Percentiles rank a stretch among this genome's conserved stretches.
phyloP scores from a whole-genome alignment of 352 stramenopile species.

The Globisporangium apiculatum region DNA sequence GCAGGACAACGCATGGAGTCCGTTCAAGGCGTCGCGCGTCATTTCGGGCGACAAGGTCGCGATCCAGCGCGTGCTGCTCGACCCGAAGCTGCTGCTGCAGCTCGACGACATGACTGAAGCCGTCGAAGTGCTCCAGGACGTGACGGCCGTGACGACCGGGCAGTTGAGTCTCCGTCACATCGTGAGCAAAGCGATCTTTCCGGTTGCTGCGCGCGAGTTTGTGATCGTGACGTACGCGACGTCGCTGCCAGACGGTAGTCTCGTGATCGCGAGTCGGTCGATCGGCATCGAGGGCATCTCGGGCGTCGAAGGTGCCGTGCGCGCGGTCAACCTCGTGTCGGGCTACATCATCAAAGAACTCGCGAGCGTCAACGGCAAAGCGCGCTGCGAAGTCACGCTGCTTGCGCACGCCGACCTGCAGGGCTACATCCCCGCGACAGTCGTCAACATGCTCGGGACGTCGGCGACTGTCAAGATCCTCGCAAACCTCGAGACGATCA shows the following conservation, averaged over 20 bases:
- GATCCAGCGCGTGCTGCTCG: constrained; percentile 53
- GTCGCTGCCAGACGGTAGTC: constrained; percentile 38
- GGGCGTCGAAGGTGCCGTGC: constrained; percentile 53
- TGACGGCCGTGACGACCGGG: constrained; percentile 32
- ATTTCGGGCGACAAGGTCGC: constrained; percentile 47
- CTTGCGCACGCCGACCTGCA: constrained; percentile 68
- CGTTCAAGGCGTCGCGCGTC: constrained; percentile 51
- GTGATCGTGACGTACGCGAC: constrained; percentile 57
- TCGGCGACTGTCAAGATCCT: constrained; percentile 79
- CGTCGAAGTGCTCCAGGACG: constrained; percentile 40
- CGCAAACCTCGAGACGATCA: constrained; percentile 49
- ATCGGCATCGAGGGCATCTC: constrained; percentile 38
- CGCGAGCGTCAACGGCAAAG: constrained; percentile 31
- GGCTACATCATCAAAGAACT: constrained; percentile 73
- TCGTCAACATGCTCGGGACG: constrained; percentile 83
- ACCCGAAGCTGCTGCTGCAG: constrained; percentile 53
- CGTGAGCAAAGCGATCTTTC: constrained; percentile 73
- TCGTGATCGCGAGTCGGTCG: constrained; percentile 64
- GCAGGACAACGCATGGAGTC: constrained; percentile 53
- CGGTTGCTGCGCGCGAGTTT: constrained; percentile 67
- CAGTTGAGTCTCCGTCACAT: constrained; percentile 62
- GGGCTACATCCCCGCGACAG: constrained; percentile 69
- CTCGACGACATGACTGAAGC: constrained; percentile 81
- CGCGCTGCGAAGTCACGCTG: constrained; percentile 67
- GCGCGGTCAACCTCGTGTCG: constrained; percentile 58